phyloP scores from a whole-genome alignment of 257 asterid species.

The Cruciata laevipes region DNA sequence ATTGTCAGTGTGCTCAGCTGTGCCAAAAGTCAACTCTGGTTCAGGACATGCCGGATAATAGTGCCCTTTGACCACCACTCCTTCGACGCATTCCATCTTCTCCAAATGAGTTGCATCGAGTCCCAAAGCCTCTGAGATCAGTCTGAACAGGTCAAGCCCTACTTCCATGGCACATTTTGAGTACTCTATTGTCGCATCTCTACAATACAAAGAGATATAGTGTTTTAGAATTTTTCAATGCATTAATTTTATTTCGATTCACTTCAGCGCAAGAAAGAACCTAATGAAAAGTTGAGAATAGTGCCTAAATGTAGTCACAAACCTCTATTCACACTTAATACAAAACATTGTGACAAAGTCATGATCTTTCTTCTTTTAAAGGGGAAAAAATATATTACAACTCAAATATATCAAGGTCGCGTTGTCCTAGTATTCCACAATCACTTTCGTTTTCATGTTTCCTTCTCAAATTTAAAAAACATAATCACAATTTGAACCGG shows the following conservation, averaged over 20 bases:
- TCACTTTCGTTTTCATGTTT: not conserved
- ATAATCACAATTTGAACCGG: not conserved
- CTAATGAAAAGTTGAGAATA: too few species aligned
- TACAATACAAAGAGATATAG: not conserved
- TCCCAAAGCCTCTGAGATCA: conserved; percentile 8
- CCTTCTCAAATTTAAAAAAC: not conserved
- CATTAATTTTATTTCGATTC: too few species aligned
- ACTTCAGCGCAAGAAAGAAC: too few species aligned
- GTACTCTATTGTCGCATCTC: not conserved
- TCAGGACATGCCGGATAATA: conserved; percentile 12
- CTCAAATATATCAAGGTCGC: not conserved
- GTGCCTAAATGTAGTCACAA: too few species aligned
- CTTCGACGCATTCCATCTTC: conserved; percentile 4
- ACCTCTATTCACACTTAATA: too few species aligned
- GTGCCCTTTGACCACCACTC: conserved; percentile 8
- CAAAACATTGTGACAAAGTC: too few species aligned
- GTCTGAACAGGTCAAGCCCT: not conserved
- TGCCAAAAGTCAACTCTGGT: conserved; percentile 8
- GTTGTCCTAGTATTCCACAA: not conserved
- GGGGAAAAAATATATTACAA: too few species aligned
- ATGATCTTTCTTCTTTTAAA: too few species aligned
- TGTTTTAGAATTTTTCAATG: too few species aligned
- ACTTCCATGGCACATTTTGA: not conserved
- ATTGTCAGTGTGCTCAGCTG: conserved; percentile 8
- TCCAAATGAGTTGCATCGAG: not conserved